Conservation (phyloP, 1,139 yeast genomes). For the Magnusiomyces tetraspermus region DNA sequence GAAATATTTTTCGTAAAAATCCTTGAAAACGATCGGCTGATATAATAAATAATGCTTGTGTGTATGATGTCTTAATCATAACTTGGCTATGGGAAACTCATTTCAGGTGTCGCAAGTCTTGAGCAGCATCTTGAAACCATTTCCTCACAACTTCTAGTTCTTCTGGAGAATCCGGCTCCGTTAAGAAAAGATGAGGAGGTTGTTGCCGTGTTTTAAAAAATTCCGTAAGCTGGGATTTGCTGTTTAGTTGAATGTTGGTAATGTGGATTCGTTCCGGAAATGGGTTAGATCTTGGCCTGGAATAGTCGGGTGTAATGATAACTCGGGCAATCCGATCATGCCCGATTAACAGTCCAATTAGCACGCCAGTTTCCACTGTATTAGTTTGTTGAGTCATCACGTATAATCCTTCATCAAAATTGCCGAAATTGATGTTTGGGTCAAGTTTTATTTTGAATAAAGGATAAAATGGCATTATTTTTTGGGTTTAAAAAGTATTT, state of each 20-base stretch:
- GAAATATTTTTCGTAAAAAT: too few relatives aligned
- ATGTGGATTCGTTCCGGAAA: slow-evolving; percentile 10
- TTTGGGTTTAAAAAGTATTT: too few relatives aligned
- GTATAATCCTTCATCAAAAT: slow-evolving; percentile 13
- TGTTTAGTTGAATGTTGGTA: slow-evolving; percentile 12
- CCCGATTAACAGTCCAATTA: slow-evolving; percentile 13
- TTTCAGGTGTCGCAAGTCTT: slow-evolving; percentile 12
- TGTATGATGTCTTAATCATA: too few relatives aligned
- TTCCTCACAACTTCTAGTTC: slow-evolving; percentile 13
- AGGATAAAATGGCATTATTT: slow-evolving; percentile 12
- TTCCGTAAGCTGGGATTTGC: slow-evolving; percentile 12
- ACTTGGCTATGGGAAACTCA: too few relatives aligned
- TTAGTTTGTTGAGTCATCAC: slow-evolving; percentile 14
- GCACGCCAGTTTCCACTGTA: slow-evolving; percentile 11
- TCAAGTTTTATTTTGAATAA: slow-evolving; percentile 13
- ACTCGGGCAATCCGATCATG: slow-evolving; percentile 11
- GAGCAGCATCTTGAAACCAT: slow-evolving; percentile 15
- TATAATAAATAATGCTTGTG: too few relatives aligned
- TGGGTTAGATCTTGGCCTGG: slow-evolving; percentile 10
- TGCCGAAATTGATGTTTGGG: slow-evolving; percentile 11
- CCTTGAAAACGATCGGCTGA: too few relatives aligned
- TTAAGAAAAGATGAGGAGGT: slow-evolving; percentile 9
- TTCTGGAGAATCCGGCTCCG: slow-evolving; percentile 12
- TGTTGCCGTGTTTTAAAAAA: slow-evolving; percentile 14
- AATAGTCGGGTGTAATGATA: slow-evolving; percentile 12